phyloP scores from a whole-genome alignment of 2,329 filamentous ascomycete genomes.

The Fusarium sarcochroum region DNA sequence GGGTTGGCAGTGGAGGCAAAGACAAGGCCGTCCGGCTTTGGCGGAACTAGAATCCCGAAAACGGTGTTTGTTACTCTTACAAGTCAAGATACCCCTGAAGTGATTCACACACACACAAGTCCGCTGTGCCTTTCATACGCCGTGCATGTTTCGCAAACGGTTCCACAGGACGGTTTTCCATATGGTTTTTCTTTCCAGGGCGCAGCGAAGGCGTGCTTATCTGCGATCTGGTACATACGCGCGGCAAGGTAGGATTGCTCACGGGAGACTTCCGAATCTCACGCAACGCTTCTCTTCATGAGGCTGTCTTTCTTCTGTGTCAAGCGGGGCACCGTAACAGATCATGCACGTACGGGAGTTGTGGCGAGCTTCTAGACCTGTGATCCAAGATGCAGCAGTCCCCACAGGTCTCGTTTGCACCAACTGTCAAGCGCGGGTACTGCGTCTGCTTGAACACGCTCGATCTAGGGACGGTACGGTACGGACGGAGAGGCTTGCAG shows the following conservation, averaged over 20 bases:
- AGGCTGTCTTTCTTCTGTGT: background rate
- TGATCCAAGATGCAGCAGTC: constrained; percentile 20
- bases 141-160: constrained; percentile 28
- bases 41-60: constrained; percentile 65
- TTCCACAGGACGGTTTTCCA: constrained; percentile 18
- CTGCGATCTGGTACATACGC: constrained; percentile 11
- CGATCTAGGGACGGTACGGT: background rate
- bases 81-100: constrained; percentile 46
- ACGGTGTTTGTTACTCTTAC: constrained; percentile 34
- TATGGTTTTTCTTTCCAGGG: background rate
- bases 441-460: constrained; percentile 34
- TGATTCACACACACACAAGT: constrained; percentile 20
- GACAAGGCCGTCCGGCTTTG: constrained; percentile 84
- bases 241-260: constrained; percentile 35
- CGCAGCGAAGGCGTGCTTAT: constrained; percentile 30
- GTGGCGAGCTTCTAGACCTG: constrained; percentile 19
- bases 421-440: constrained; percentile 15
- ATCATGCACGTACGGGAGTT: constrained; percentile 44
- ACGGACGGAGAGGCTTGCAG: constrained; percentile 9
- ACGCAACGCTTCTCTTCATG: constrained; percentile 1
- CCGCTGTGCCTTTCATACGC: constrained; percentile 21
- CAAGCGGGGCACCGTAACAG: constrained; percentile 15
- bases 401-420: constrained; percentile 2
- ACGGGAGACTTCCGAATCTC: constrained; percentile 33
- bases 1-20: constrained; percentile 91